Base-by-base conservation (phyloP, 2,329 filamentous ascomycete genomes). In the Penicillium sp. region DNA sequence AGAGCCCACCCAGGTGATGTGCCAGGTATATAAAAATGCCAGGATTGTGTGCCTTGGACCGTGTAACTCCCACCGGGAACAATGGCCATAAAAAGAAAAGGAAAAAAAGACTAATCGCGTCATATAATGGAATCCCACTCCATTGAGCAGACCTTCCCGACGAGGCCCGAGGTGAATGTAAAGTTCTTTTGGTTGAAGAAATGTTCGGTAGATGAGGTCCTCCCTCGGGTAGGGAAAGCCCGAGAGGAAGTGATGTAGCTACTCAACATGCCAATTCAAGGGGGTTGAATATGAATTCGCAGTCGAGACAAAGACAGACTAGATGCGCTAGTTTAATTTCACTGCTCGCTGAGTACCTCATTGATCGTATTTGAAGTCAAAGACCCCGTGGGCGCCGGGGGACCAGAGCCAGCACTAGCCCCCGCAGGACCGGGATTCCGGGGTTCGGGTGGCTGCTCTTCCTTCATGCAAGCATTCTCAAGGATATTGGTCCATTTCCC, bases 401-500 rank as follows among this genome's bases (percentile, higher is more conserved):
- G 23, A 14, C 41, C 34, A 17, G 45, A 17, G 18, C 9, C n/a
- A n/a, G n/a, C n/a, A n/a, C n/a, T n/a, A n/a, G n/a, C n/a, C n/a
- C n/a, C n/a, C n/a, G n/a, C n/a, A n/a, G n/a, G n/a, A n/a, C n/a
- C 11, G 6, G 20, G 9, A 37, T n/a, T 25, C 25, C 18, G 18
- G 6, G 53, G 56, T 33, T 67, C 64, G 1, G 57, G 56, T 1
- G 60, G 59, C 8, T 57, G 48, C 39, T 95, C 88, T 60, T 94
- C 89, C 63, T 89, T 80, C 86, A 96, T 94, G 68, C 92, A 98
- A 4, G 89, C 87, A 59, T 87, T 93, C 62, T 98, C 92, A 22
- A 98, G 73, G 75, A 95, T 89, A 65, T 96, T 96, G 9, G 92
- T 98, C 92, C 92, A 98, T 66, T 96, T 96, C 20, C 92, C 92